A percentile compares a stretch with the other conserved stretches of the same genome.
Conservation (phyloP, 176 grass and related monocot species). For the Panicum miliaceum region DNA sequence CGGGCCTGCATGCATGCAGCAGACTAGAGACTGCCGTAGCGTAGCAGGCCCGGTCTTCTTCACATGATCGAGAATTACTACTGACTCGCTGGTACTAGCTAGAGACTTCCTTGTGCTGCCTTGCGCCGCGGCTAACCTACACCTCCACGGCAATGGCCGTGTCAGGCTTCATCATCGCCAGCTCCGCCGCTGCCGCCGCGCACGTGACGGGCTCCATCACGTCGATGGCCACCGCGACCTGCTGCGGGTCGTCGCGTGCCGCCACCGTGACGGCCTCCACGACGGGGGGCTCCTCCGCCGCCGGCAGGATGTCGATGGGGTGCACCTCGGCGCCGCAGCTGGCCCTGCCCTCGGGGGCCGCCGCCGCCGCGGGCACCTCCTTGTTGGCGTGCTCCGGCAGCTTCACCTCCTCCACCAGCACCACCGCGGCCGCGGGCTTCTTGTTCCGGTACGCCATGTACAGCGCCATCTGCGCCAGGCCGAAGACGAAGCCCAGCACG, state of each 20-base stretch:
- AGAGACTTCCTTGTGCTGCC: background rate
- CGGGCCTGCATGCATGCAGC: slow-evolving; percentile 30
- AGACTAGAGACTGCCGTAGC: background rate
- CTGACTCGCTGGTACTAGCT: background rate
- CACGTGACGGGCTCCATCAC: background rate
- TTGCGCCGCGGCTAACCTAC: background rate
- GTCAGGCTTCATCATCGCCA: slow-evolving; percentile 30
- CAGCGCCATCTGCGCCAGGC: slow-evolving; percentile 80
- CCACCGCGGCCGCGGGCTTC: background rate
- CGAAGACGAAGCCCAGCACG: slow-evolving; percentile 81
- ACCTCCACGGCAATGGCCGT: slow-evolving; percentile 36
- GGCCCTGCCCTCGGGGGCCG: slow-evolving; percentile 19
- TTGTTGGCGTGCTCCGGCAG: slow-evolving; percentile 55
- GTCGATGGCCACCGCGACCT: slow-evolving; percentile 12
- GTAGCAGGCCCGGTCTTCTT: background rate
- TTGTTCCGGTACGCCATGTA: slow-evolving; percentile 65
- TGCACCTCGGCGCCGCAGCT: slow-evolving; percentile 63
- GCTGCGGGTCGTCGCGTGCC: background rate
- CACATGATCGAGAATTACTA: slow-evolving; percentile 2
- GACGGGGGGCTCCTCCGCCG: background rate
- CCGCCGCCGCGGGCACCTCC: background rate
- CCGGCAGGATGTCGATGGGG: slow-evolving; percentile 46
- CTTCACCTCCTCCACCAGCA: slow-evolving; percentile 47
- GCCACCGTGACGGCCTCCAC: background rate
- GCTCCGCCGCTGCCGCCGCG: slow-evolving; percentile 3